Evolutionary conservation across 129 eudicot genomes (phyloP), one percentile per base, ranked within the genome.

Genomic region (Ambrosia artemisiifolia): DNA sequence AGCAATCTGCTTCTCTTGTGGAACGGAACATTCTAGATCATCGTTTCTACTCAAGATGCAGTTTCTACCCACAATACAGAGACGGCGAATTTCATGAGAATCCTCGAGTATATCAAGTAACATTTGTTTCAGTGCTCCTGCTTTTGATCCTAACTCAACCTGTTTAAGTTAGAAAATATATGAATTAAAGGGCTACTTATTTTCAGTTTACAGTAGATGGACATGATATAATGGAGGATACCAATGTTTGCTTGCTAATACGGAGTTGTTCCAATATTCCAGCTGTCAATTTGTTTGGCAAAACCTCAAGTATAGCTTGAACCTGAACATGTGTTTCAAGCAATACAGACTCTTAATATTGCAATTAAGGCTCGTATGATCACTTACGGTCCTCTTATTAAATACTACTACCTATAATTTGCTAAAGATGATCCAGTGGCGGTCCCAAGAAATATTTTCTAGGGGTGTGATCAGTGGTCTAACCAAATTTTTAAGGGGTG

Each of bases 91-190:
- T 88, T 90, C 97, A 69, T 88, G 86, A 65, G 99, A 85, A 78
- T 95, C 99, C 79, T 95, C 99, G 0, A 95, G 95, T 80, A 95
- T 85, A 85, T 95, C 99, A 80, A 95, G 86, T 75, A 95, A 81
- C 99, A 95, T 95, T 74, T 95, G 97, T 81, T 91, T 95, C 32
- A 95, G 95, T 66, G 89, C 86, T 61, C 94, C 99, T 63, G 99
- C 96, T 73, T 84, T 88, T 2, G 97, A 95, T 35, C 91, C 97
- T 83, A 95, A 61, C 78, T 88, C 99, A 81, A 95, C 99, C 99
- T 95, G 73, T 63, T 36, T 59, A 59, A 28, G 13, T 11, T 32
- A 32, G 7, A 59, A 12, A 28, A 11, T 18, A 43, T 10, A 55
- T 63, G 44, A 47, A 59, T 18, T 16, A 44, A 60, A 9, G 34